These are phyloP conservation scores for Vanrija humicola DNA, from an alignment of 1,284 basidiomycete species.

Conservation along the genomic window DNA sequence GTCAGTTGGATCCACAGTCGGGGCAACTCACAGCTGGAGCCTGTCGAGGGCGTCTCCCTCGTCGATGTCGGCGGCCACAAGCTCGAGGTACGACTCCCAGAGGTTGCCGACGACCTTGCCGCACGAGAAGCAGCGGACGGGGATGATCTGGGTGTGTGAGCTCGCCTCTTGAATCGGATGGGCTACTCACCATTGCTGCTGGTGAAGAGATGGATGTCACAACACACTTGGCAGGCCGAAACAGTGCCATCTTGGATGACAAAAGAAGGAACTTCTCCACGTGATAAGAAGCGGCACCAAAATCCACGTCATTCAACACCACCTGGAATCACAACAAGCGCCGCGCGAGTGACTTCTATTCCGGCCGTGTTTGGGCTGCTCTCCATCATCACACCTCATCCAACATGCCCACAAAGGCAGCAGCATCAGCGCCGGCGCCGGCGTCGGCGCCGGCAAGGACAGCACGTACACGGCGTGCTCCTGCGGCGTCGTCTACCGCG, in stretches of 20 bases:
- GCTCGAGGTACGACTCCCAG: conserved; percentile 77
- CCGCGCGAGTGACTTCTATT: conserved; percentile 9
- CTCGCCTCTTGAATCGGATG: too few species aligned
- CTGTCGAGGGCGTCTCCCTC: conserved; percentile 72
- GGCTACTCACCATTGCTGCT: too few species aligned
- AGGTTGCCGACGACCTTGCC: conserved; percentile 92
- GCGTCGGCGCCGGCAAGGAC: background rate
- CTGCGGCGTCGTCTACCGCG: background rate
- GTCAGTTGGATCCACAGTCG: conserved; percentile 2
- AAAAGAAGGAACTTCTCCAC: too few species aligned
- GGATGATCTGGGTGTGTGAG: conserved; percentile 43
- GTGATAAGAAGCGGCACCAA: background rate
- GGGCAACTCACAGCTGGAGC: conserved; percentile 70
- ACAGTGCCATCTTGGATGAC: too few species aligned
- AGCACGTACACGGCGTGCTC: background rate
- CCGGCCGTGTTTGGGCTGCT: background rate
- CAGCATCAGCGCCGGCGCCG: background rate
- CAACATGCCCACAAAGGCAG: conserved; percentile 5
- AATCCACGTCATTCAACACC: background rate
- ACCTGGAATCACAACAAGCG: conserved; percentile 1
- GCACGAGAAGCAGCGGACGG: conserved; percentile 67
- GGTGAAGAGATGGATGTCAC: too few species aligned
- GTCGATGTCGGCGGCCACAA: conserved; percentile 69
- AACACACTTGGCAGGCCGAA: too few species aligned
- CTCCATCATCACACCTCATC: background rate